Evolutionary conservation across 2,329 filamentous ascomycete genomes (phyloP).

Genomic region (Sclerotinia trifoliorum): DNA sequence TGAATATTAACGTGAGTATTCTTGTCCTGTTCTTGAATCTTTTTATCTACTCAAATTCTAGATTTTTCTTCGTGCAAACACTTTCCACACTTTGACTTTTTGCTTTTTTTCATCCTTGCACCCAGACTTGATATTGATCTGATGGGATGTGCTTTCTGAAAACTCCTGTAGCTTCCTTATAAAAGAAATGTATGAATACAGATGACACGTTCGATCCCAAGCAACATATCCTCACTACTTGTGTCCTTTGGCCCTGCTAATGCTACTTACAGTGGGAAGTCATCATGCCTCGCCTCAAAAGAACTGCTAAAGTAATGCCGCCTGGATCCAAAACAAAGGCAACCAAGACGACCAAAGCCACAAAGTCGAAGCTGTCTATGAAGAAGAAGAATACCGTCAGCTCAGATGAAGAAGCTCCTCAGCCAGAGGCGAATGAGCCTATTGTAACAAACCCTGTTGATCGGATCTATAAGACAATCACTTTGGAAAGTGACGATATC

Average conservation of each 20-base stretch:
- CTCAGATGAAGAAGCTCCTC: not conserved
- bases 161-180: not conserved
- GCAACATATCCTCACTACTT: not conserved
- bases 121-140: not conserved
- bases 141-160: not conserved
- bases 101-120: not conserved
- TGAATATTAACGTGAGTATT: not conserved
- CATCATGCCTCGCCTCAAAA: not conserved
- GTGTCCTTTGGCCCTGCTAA: not conserved
- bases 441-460: slow-evolving; percentile 7
- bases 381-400: slow-evolving; percentile 8
- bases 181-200: not conserved
- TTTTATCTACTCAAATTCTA: not conserved
- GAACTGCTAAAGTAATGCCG: not conserved
- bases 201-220: not conserved
- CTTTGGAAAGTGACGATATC: slow-evolving; percentile 23
- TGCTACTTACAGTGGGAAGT: not conserved
- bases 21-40: not conserved
- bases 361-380: not conserved
- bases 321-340: not conserved
- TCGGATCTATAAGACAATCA: slow-evolving; percentile 26
- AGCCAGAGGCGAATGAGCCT: not conserved
- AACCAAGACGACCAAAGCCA: not conserved
- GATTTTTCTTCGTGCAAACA: not conserved
- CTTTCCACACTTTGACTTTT: not conserved